These are phyloP conservation scores for Syzygium syzygioides DNA, from an alignment of 441 rosid genomes.

Conservation along the genomic window DNA sequence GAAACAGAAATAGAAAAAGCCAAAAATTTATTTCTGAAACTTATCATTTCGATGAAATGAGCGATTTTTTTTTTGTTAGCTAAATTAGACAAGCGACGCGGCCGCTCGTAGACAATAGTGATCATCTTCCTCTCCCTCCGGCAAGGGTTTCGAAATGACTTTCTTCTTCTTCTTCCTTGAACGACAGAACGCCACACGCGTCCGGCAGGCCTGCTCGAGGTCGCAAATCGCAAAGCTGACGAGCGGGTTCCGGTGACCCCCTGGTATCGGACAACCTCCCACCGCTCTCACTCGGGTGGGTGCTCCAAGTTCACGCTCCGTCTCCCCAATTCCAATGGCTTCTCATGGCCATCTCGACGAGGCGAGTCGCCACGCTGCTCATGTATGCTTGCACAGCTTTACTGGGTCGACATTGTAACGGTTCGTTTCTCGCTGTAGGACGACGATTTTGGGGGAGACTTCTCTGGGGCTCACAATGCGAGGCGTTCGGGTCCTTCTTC, in stretches of 20 bases:
- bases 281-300: background rate
- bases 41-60: too few species aligned
- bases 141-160: background rate
- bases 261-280: background rate
- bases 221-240: background rate
- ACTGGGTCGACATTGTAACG: background rate
- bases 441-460: constrained; percentile 91
- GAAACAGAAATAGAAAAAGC: too few species aligned
- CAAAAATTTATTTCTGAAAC: too few species aligned
- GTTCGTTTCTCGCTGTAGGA: constrained; percentile 29
- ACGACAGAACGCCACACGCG: background rate
- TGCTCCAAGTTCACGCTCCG: background rate
- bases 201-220: background rate
- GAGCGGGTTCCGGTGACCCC: background rate
- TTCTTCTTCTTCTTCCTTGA: background rate
- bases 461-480: constrained; percentile 35
- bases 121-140: background rate
- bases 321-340: constrained; percentile 35
- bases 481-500: constrained; percentile 47
- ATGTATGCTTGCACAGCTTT: background rate
- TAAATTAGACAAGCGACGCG: background rate
- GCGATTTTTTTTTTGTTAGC: too few species aligned
- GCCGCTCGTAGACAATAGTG: background rate
- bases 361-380: constrained; percentile 23
- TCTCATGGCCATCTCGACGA: constrained; percentile 46